A percentile compares a stretch with the other conserved stretches of the same genome.
Conservation (phyloP, 257 asterid species). For the Eustoma russellianum region DNA sequence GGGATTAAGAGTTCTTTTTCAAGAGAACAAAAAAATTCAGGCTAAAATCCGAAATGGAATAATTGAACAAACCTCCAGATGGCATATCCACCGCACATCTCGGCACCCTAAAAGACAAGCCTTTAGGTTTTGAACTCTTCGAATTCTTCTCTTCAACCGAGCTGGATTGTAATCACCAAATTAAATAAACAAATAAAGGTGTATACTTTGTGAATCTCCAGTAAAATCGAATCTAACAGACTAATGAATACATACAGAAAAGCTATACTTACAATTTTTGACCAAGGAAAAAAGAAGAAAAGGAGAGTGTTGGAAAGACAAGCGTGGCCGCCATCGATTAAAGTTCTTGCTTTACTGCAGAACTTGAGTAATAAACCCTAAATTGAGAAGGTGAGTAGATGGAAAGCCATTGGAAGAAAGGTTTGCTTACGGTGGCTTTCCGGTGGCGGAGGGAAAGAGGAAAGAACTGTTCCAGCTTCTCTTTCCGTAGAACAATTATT, state of each 20-base stretch:
- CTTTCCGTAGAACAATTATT: too few species aligned
- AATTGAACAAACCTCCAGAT: conserved; percentile 39
- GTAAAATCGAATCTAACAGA: too few species aligned
- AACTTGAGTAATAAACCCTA: conserved; percentile 6
- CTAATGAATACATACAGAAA: background rate
- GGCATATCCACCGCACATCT: conserved; percentile 56
- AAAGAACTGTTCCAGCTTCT: too few species aligned
- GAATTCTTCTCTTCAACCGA: conserved; percentile 20
- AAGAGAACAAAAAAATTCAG: too few species aligned
- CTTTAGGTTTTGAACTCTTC: conserved; percentile 13
- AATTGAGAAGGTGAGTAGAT: background rate
- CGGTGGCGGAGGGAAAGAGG: background rate
- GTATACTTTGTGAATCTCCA: too few species aligned
- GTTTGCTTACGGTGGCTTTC: too few species aligned
- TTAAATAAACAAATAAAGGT: background rate
- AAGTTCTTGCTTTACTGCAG: background rate
- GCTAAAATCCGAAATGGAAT: background rate
- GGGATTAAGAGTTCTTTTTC: background rate
- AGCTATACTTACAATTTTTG: conserved; percentile 37
- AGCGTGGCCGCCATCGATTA: conserved; percentile 48
- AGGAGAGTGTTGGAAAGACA: conserved; percentile 38
- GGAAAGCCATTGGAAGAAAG: conserved; percentile 4
- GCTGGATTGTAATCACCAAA: conserved; percentile 2
- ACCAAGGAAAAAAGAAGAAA: conserved; percentile 48
- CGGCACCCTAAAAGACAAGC: conserved; percentile 23